Base-by-base conservation (phyloP, 2,329 filamentous ascomycete species). In the Cladophialophora immunda region DNA sequence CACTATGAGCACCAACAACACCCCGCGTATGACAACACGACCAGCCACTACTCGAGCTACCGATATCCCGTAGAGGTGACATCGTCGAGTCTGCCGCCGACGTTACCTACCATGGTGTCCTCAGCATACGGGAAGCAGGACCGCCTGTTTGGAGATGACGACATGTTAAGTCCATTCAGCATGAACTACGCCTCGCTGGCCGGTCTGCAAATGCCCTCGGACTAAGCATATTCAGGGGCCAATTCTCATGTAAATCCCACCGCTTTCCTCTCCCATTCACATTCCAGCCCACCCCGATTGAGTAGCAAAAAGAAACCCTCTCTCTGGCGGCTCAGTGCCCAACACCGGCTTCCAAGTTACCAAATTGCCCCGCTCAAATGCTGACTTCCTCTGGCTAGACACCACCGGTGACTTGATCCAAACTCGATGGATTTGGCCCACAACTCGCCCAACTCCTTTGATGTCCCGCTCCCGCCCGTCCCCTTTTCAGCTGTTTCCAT, bases 181-280 rank as follows among this genome's bases (percentile, higher is more conserved):
- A 84, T 87, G 78, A 86, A 84, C 76, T 89, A 88, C 75, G 84
- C 85, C 25, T 83, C 85, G 8, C 85, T 88, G 81, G 83, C 81
- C 64, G 84, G 83, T 54, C 85, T 87, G 70, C 85, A 88, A 63
- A 79, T 86, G 36, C 73, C 77, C 29, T 76, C 75, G 56, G 71
- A 75, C 36, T 75, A 79, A 53, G 71, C 78, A 25, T 76, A 79
- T 65, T 67, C 76, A 41, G 78, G 80, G 56, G 73, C 76, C 52
- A 76, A 75, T 68, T 75, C 79, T 73, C 78, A 80, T 78, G 81
- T 82, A 81, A 79, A 79, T 80, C 75, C 73, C 73, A 75, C 75
- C 70, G 54, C 58, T 71, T 69, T 71, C 68, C 68, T 70, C 64
- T 70, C 67, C 32, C 72, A 66, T 68, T 68, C 68, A 66, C 67